Conservation (phyloP, 78 protist species). For the Pelomyxa schiedti region DNA sequence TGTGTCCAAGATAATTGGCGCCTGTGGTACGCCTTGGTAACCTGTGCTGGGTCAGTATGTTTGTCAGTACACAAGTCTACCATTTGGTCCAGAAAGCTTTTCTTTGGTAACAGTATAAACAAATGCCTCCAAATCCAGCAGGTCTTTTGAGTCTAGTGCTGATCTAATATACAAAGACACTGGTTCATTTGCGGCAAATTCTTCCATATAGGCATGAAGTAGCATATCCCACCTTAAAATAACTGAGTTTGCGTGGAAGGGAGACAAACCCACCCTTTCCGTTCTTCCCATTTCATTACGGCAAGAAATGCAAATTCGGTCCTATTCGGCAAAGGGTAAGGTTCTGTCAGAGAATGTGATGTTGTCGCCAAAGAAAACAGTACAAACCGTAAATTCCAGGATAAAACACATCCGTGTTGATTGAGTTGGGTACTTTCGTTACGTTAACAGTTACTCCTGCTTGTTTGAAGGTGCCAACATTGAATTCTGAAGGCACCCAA, state of each 20-base stretch:
- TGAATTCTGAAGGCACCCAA: slow-evolving; percentile 33
- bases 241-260: too few relatives aligned
- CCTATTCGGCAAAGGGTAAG: not conserved
- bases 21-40: not conserved
- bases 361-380: not conserved
- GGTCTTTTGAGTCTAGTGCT: not conserved
- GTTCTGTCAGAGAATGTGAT: not conserved
- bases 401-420: slow-evolving; percentile 10
- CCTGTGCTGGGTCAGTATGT: not conserved
- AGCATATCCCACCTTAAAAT: slow-evolving; percentile 17
- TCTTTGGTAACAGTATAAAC: not conserved
- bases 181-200: not conserved
- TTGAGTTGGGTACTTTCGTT: slow-evolving; percentile 12
- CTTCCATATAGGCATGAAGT: slow-evolving; percentile 6
- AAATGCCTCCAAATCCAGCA: not conserved
- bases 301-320: slow-evolving; percentile 9
- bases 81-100: not conserved
- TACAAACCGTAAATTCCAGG: not conserved
- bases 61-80: not conserved
- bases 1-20: not conserved
- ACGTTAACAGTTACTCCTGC: slow-evolving; percentile 27
- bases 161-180: slow-evolving; percentile 4
- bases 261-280: slow-evolving; percentile 46
- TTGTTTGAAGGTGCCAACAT: not conserved
- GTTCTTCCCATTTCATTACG: slow-evolving; percentile 34